Percentiles rank a stretch among this genome's conserved stretches.
Evolutionary conservation across 805 yeast genomes (phyloP).

Genomic region (Saturnispora quitensis): DNA sequence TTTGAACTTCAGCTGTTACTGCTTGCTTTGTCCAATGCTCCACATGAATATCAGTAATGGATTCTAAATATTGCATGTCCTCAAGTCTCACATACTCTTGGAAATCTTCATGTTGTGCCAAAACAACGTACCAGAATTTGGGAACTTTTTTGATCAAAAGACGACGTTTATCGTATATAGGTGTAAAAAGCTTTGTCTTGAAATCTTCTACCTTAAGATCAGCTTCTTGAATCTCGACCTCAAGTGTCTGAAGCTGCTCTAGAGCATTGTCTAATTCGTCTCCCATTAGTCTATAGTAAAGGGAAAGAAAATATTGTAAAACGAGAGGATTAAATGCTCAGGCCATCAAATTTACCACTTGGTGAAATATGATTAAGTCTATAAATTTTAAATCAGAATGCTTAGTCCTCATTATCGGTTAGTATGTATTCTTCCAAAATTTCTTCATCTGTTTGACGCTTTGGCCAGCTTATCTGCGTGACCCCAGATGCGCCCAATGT

Average conservation of each 20-base stretch:
- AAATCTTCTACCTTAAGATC: slow-evolving; percentile 52
- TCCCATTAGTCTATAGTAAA: not conserved
- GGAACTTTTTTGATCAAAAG: slow-evolving; percentile 46
- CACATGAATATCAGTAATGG: slow-evolving; percentile 54
- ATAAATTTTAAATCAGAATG: not conserved
- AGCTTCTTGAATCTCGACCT: slow-evolving; percentile 40
- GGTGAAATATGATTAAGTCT: not conserved
- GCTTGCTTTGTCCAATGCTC: slow-evolving; percentile 34
- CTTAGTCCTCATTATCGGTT: slow-evolving; percentile 7
- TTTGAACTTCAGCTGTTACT: slow-evolving; percentile 2
- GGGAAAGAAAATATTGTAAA: not conserved
- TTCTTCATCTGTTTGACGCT: slow-evolving; percentile 19
- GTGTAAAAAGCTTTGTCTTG: slow-evolving; percentile 43
- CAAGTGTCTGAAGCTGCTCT: slow-evolving; percentile 21
- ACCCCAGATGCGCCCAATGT: slow-evolving; percentile 38
- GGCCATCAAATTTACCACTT: not conserved
- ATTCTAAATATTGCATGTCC: slow-evolving; percentile 69
- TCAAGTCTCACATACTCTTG: slow-evolving; percentile 69
- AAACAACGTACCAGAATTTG: slow-evolving; percentile 78
- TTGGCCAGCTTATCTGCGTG: slow-evolving; percentile 26
- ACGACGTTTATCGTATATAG: slow-evolving; percentile 51
- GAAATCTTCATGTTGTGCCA: slow-evolving; percentile 78
- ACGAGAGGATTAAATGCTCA: not conserved
- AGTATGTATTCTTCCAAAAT: slow-evolving; percentile 22
- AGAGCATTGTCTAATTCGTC: slow-evolving; percentile 7